A percentile compares a stretch with the other conserved stretches of the same genome.
Evolutionary conservation across 306 rosid genomes (phyloP).

Genomic region (Adenanthera pavonina): DNA sequence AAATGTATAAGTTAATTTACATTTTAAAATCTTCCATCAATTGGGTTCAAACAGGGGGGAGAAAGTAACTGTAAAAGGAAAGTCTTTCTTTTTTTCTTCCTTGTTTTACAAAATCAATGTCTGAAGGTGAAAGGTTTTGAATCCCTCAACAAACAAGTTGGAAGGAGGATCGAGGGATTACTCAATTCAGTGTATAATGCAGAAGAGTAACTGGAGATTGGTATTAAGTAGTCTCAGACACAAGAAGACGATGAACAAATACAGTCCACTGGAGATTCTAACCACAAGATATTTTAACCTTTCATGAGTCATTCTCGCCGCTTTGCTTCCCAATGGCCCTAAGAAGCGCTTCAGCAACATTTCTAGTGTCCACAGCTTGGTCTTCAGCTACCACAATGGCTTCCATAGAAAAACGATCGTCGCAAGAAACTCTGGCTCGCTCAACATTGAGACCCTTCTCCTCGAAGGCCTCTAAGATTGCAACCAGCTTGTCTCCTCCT

Average conservation of each 20-base stretch:
- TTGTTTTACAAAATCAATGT: not conserved
- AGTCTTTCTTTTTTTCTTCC: not conserved
- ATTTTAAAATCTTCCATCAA: too few relatives aligned
- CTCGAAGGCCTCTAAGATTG: constrained; percentile 69
- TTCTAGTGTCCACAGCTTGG: constrained; percentile 47
- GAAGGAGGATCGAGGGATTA: not conserved
- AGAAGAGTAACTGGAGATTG: constrained; percentile 33
- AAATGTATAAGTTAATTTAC: too few relatives aligned
- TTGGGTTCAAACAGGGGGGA: too few relatives aligned
- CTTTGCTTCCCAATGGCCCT: constrained; percentile 52
- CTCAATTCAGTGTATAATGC: constrained; percentile 10
- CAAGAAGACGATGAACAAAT: constrained; percentile 32
- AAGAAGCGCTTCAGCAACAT: constrained; percentile 51
- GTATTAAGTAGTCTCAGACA: constrained; percentile 27
- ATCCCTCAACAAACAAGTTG: not conserved
- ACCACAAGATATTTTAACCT: constrained; percentile 20
- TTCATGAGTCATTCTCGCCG: constrained; percentile 16
- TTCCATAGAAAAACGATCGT: constrained; percentile 62
- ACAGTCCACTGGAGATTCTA: constrained; percentile 9
- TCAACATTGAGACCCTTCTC: constrained; percentile 64
- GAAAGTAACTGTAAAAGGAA: too few relatives aligned
- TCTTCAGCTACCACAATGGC: constrained; percentile 67
- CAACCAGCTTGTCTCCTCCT: constrained; percentile 65
- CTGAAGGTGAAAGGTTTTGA: not conserved
- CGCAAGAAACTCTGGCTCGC: constrained; percentile 78